Evolutionary conservation across 2,329 filamentous ascomycete genomes (phyloP), one percentile per base, ranked within the genome.

Genomic region (Pseudonectria foliicola): DNA sequence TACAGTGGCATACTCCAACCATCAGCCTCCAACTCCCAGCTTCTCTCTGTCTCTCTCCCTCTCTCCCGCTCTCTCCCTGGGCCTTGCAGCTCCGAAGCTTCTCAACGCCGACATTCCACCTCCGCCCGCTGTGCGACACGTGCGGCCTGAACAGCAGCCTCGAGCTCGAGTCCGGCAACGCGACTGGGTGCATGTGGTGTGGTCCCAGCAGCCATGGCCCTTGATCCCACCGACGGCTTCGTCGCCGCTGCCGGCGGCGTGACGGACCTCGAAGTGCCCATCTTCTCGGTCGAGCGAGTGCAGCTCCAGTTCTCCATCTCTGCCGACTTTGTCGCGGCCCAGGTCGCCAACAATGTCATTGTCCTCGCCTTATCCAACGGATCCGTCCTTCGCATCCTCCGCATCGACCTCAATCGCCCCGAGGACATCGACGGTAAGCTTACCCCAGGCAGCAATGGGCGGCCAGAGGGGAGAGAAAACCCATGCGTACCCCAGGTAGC

Each of bases 341-440:
- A 95, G 62, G 90, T 96, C 37, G 89, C 90, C 45, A 96, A 98
- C 63, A 95, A 98, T 68, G 89, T 96, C 42, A 75, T 98, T 38
- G 80, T 96, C 14, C 71, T 98, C 33, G 92, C 92, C 27, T 74
- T 98, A 25, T 90, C 88, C 5, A 95, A 90, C 39, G 87, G 88
- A 33, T 82, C 90, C 50, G 92, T 98, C 45, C 68, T 98, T 39
- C 82, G 90, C 50, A 92, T 98, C 45, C 68, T 98, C 40, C 80
- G 92, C 41, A 98, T 98, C 59, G 92, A 96, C 59, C 68, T 96
- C 33, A 88, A 95, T 61, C 85, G 82, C 54, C 85, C 92, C 6
- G 86, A 89, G 55, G 92, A 98, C 61, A 95, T 98, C 54, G 92
- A 98, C 64, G 85, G 81, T 86, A 60, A 45, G 64, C 18, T 6